phyloP scores from a whole-genome alignment of 495 filamentous ascomycete genomes.

The Glonium stellatum region DNA sequence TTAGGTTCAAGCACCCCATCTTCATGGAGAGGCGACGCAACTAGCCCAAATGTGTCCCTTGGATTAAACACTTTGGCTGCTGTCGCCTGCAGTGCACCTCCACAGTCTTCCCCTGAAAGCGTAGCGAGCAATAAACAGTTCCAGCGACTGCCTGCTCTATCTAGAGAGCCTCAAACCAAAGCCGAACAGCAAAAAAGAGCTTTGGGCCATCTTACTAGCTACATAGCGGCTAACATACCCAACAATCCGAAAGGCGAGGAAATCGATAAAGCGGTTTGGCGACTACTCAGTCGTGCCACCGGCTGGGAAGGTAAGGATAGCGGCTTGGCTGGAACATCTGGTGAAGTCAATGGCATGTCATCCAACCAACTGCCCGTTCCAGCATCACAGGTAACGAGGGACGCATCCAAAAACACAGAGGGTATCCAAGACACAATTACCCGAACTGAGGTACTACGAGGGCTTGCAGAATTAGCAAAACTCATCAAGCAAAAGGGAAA shows the following conservation, averaged over 20 bases:
- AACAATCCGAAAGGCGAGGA: neutral
- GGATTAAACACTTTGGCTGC: slow-evolving; percentile 9
- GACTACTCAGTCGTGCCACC: neutral
- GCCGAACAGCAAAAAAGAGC: slow-evolving; percentile 23
- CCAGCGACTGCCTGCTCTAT: slow-evolving; percentile 5
- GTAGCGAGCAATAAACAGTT: neutral
- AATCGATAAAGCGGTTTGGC: neutral
- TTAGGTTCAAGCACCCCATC: neutral
- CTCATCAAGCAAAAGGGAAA: slow-evolving; percentile 17
- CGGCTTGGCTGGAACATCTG: neutral
- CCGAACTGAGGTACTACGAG: slow-evolving; percentile 18
- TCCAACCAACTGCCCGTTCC: neutral
- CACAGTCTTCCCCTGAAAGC: slow-evolving; percentile 4
- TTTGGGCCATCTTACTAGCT: slow-evolving; percentile 18
- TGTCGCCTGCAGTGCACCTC: slow-evolving; percentile 7
- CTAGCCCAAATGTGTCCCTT: neutral
- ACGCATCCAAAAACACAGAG: neutral
- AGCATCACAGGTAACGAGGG: neutral
- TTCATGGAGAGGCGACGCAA: neutral
- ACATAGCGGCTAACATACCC: slow-evolving; percentile 13
- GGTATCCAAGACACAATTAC: slow-evolving; percentile 9
- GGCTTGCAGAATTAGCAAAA: slow-evolving; percentile 10
- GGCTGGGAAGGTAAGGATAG: neutral
- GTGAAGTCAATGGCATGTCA: neutral
- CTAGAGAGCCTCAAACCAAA: slow-evolving; percentile 25